Base-by-base conservation (phyloP, 805 yeast species). In the Kuraishia floccosa region DNA sequence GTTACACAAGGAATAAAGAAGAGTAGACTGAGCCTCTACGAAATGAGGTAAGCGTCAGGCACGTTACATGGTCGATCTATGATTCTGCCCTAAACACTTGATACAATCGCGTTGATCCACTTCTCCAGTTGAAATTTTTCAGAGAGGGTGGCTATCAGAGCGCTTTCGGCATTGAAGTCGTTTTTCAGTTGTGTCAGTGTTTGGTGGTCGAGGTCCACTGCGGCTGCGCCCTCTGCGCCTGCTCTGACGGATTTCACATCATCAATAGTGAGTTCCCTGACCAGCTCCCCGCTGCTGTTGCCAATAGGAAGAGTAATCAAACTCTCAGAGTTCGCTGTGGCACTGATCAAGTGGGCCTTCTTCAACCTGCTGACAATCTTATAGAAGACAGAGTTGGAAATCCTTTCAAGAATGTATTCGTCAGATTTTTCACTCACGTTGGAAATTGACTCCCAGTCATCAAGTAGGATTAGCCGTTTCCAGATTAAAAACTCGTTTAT, bases 401-500 rank as follows among this genome's bases (percentile, higher is more conserved):
- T 20, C 17, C 10, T 15, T 15, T 31, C 44, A 39, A 30, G 12
- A 5, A 31, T 17, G 6, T 13, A n/a, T 4, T 16, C 25, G n/a
- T 26, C 30, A 3, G 34, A 14, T 6, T 17, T 19, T 9, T 24
- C 39, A 36, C 60, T 59, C 24, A 36, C 52, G 24, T 41, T 39
- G 8, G 49, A 37, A n/a, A 69, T 39, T 0, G 30, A 32, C 20
- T 46, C 37, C 78, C 82, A 72, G 38, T 70, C 61, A 39, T 77
- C 80, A 37, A 41, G 50, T 28, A 57, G 52, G 15, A 81, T 50
- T 28, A 78, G 58, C 38, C 86, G 58, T 39, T 69, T 61, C 85
- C 87, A 80, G 0, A 76, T 51, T 6, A 60, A 39, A 6, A 53
- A 50, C 27, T 54, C 59, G 12, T 44, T 29, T 9, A 46, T 18